A percentile compares a stretch with the other conserved stretches of the same genome.
Conservation (phyloP, 306 rosid species). For the Rosa chinensis region DNA sequence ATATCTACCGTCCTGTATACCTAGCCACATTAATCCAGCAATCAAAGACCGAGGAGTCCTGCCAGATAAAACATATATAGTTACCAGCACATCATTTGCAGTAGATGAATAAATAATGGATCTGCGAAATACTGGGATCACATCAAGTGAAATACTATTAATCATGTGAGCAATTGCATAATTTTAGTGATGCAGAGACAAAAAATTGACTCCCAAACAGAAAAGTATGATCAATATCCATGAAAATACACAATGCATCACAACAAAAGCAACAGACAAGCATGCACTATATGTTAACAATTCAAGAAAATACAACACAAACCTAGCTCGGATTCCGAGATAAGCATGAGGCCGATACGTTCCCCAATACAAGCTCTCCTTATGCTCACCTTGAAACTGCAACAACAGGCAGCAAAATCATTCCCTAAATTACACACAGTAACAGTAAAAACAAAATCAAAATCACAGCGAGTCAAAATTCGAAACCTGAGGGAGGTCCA, state of each 20-base stretch:
- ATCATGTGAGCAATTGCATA: background rate
- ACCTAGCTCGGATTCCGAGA: constrained; percentile 94
- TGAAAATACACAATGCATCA: background rate
- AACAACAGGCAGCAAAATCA: constrained; percentile 6
- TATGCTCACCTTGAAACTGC: constrained; percentile 95
- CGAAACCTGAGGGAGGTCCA: constrained; percentile 88
- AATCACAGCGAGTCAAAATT: background rate
- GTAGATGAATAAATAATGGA: background rate
- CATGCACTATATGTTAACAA: too few species aligned
- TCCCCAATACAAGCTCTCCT: constrained; percentile 97
- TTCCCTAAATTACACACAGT: constrained; percentile 8
- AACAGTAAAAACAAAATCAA: background rate
- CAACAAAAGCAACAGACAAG: background rate
- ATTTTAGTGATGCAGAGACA: background rate
- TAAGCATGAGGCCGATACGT: constrained; percentile 92
- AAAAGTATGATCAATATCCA: background rate
- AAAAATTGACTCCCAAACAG: background rate
- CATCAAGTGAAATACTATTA: background rate
- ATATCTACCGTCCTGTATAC: constrained; percentile 64
- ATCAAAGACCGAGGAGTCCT: constrained; percentile 90
- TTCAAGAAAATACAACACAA: background rate
- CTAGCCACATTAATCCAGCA: constrained; percentile 96
- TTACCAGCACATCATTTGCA: constrained; percentile 11
- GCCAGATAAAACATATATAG: constrained; percentile 19
- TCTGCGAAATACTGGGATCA: background rate